These are phyloP conservation scores for Aspergillus baeticus DNA, from an alignment of 495 filamentous ascomycete genomes.

Conservation along the genomic window DNA sequence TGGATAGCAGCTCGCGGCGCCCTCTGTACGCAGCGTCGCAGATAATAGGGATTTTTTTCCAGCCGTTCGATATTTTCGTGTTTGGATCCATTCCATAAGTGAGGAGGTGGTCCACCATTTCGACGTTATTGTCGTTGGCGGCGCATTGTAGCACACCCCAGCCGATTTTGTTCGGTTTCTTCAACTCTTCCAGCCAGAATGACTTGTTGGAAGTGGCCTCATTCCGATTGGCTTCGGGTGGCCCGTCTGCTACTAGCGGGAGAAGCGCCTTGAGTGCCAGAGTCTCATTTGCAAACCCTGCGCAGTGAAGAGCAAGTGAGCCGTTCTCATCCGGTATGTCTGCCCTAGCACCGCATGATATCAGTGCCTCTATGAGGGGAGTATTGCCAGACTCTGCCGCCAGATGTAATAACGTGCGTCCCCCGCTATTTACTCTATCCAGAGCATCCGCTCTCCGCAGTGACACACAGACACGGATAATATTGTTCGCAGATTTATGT, in stretches of 20 bases:
- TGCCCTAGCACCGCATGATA: not conserved
- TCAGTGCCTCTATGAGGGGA: not conserved
- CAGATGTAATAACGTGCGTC: slow-evolving; percentile 9
- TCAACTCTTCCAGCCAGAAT: not conserved
- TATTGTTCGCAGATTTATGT: not conserved
- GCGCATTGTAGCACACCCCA: not conserved
- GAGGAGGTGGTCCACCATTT: not conserved
- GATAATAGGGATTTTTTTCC: not conserved
- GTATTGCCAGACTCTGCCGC: slow-evolving; percentile 1
- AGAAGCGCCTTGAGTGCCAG: not conserved
- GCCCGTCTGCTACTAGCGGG: not conserved
- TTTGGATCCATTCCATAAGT: not conserved
- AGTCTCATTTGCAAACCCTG: not conserved
- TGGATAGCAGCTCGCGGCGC: not conserved
- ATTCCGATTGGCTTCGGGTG: too few species aligned
- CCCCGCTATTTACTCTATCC: not conserved
- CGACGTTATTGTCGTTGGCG: not conserved
- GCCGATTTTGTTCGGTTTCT: not conserved
- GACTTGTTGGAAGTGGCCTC: not conserved
- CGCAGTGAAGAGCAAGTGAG: not conserved
- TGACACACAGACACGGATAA: not conserved
- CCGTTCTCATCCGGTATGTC: not conserved
- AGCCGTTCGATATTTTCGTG: not conserved
- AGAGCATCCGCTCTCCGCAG: not conserved
- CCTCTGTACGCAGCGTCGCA: not conserved